A percentile compares a stretch with the other conserved stretches of the same genome.
These are phyloP conservation scores for Emydomyces testavorans DNA, from an alignment of 2,329 filamentous ascomycete species.

Conservation along the genomic window DNA sequence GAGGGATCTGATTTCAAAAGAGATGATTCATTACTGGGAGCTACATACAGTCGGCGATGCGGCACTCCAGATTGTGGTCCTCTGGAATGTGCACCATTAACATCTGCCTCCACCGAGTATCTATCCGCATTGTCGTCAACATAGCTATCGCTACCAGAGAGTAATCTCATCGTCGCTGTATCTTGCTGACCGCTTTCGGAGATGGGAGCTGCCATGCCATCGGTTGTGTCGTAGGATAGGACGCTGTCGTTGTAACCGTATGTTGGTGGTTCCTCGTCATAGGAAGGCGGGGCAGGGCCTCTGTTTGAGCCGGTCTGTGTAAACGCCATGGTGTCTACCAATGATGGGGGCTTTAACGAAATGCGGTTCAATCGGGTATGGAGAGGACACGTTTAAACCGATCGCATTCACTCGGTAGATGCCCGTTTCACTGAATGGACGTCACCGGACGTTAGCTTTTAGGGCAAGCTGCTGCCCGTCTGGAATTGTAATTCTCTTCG, in stretches of 20 bases:
- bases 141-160: slow-evolving; percentile 21
- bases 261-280: slow-evolving; percentile 35
- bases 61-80: not conserved
- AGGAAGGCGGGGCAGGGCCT: slow-evolving; percentile 25
- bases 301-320: slow-evolving; percentile 2
- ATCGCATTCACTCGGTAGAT: too few species aligned
- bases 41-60: slow-evolving; percentile 30
- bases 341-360: too few species aligned
- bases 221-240: slow-evolving; percentile 24
- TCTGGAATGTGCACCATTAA: slow-evolving; percentile 13
- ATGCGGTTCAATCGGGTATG: too few species aligned
- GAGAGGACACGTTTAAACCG: too few species aligned
- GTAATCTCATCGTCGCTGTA: slow-evolving; percentile 36
- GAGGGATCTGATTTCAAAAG: slow-evolving; percentile 13
- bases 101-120: slow-evolving; percentile 11
- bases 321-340: not conserved
- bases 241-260: slow-evolving; percentile 28
- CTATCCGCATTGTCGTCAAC: slow-evolving; percentile 7
- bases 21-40: slow-evolving; percentile 7
- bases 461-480: slow-evolving; percentile 4
- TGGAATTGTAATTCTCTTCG: not conserved
- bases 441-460: not conserved
- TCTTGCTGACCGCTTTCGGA: slow-evolving; percentile 22
- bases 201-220: slow-evolving; percentile 20
- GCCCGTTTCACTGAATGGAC: not conserved